Base-by-base conservation (phyloP, 805 yeast species). In the Wickerhamia fluorescens region DNA sequence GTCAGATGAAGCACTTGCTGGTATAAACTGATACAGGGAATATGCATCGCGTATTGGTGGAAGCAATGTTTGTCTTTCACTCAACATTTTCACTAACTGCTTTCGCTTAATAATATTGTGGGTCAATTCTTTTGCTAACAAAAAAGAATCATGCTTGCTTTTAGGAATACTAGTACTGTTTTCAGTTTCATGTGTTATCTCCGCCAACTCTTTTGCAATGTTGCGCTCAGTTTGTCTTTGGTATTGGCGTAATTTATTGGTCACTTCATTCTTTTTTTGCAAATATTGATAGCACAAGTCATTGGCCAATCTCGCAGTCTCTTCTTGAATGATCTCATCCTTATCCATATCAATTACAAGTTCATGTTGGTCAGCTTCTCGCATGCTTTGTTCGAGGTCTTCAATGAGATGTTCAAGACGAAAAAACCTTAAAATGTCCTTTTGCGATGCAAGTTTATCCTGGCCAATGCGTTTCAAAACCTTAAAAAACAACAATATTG, bases 251-350 rank as follows among this genome's bases (percentile, higher is more conserved):
- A 35, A 16, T 5, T 25, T 38, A 27, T 35, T 30, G 6, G 40
- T 36, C 12, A 58, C 38, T 19, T 58, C 61, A 14, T 61, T 56
- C 31, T 45, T 43, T 29, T 51, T 43, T 25, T 52, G 53, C 19
- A 61, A 41, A 11, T 42, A 41, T 38, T 60, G 67, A 29, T 49
- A 63, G 5, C 54, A 45, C 30, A 62, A 44, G 35, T 63, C 68
- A 28, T 61, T 62, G n/a, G 53, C 34, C 24, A 63, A 43, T 16
- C 68, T 41, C 31, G 47, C 45, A 14, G 63, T 58, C 34, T 63
- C 69, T 12, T 58, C 68, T 36, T 63, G 68, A 13, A 63, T 49
- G 7, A 62, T 43, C 27, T 44, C 37, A 35, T 59, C 66, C 25
- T 51, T 36, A 17, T 49, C 41, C 10, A 41, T 27, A 36, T 58